phyloP scores from a whole-genome alignment of 805 yeast species.

The Myxozyma neglecta region DNA sequence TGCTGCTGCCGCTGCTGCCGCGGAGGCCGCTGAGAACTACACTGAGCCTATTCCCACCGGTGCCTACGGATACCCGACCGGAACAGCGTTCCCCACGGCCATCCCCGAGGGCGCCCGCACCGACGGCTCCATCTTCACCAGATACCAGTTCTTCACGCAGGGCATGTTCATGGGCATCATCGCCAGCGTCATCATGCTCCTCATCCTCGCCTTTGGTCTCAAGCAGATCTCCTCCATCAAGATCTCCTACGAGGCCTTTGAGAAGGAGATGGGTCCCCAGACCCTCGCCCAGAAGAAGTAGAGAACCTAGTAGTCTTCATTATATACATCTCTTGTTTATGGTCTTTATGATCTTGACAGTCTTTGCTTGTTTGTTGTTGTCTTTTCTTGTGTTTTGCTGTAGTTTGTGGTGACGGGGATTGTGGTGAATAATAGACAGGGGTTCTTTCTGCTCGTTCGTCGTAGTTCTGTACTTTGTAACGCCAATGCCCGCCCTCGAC shows the following conservation, averaged over 20 bases:
- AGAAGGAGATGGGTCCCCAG: constrained; percentile 46
- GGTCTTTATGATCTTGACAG: too few relatives aligned
- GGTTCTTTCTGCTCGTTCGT: too few relatives aligned
- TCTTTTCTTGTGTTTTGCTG: too few relatives aligned
- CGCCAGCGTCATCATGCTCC: constrained; percentile 60
- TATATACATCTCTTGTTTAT: too few relatives aligned
- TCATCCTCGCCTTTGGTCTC: constrained; percentile 61
- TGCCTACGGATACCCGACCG: constrained; percentile 22
- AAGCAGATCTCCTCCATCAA: constrained; percentile 69
- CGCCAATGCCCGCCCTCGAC: too few relatives aligned
- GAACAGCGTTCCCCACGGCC: constrained; percentile 20
- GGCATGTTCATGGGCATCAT: constrained; percentile 77
- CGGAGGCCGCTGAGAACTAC: constrained; percentile 10
- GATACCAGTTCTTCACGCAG: constrained; percentile 71
- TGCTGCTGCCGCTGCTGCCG: too few relatives aligned
- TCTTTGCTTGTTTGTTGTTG: too few relatives aligned
- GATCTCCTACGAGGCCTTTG: constrained; percentile 80
- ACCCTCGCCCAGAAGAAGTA: constrained; percentile 24
- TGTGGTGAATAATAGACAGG: too few relatives aligned
- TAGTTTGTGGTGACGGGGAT: too few relatives aligned
- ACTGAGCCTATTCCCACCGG: constrained; percentile 23
- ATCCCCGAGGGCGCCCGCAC: constrained; percentile 32
- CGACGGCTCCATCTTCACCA: constrained; percentile 51
- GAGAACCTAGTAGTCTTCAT: too few relatives aligned
- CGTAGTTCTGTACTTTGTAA: too few relatives aligned